These are phyloP conservation scores for Pseudognaphalium luteoalbum DNA, from an alignment of 129 eudicot genomes.

Conservation along the genomic window DNA sequence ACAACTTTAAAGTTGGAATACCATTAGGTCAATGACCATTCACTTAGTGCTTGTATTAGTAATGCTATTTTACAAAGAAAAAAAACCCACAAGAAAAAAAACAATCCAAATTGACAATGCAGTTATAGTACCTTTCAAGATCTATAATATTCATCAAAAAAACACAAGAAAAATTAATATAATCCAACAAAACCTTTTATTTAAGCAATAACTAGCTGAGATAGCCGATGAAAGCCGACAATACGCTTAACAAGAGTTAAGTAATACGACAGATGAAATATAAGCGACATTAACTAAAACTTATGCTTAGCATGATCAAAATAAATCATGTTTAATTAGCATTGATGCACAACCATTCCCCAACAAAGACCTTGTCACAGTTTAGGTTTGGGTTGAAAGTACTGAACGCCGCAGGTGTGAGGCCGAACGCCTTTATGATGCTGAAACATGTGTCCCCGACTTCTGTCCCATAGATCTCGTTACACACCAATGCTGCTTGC, in stretches of 20 bases:
- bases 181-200: too few species aligned
- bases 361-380: constrained; percentile 39
- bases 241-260: not conserved
- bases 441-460: constrained; percentile 42
- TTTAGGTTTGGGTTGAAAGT: constrained; percentile 41
- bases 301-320: not conserved
- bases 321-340: constrained; percentile 12
- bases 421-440: constrained; percentile 26
- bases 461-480: constrained; percentile 33
- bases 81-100: too few species aligned
- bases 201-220: too few species aligned
- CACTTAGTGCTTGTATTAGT: too few species aligned
- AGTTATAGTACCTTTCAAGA: too few species aligned
- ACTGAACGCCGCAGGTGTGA: constrained; percentile 28
- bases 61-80: too few species aligned
- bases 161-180: too few species aligned
- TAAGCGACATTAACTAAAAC: not conserved
- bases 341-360: constrained; percentile 43
- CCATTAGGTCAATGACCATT: too few species aligned
- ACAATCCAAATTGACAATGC: too few species aligned
- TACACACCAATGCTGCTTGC: constrained; percentile 25
- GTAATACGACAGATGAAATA: not conserved
- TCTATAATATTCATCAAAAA: too few species aligned
- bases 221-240: not conserved
- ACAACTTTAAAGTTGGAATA: too few species aligned